Base-by-base conservation (phyloP, 441 rosid species). In the Hura crepitans region DNA sequence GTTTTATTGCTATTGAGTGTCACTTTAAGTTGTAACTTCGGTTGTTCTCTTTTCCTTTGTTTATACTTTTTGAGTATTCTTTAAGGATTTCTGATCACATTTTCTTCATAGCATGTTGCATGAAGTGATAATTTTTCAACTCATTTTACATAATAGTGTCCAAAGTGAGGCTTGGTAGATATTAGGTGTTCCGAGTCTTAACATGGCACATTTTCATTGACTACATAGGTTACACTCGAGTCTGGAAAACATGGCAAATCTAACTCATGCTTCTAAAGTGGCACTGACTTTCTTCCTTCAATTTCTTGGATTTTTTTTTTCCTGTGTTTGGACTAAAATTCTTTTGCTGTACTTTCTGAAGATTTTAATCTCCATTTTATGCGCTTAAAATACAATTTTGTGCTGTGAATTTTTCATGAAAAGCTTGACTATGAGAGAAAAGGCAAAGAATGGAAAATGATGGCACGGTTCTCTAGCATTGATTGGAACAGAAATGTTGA, bases 401-500 rank as follows among this genome's bases (percentile, higher is more conserved):
- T 74, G 27, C 15, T 74, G 39, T 63, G 66, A 64, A 60, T 78
- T 72, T 50, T 37, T 65, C n/a, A 76, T 83, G 77, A 60, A 76
- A 78, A 95, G 99, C 88, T 95, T 64, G 97, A 90, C 80, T 95
- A 85, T 64, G 87, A 85, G 77, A 80, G 81, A 82, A 72, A 67
- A 35, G 89, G 80, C 51, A 64, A 59, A 17, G 86, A 84, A 66
- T 95, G 97, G 96, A 80, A 78, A 76, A 83, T 72, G 77, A 81
- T 92, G 64, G 3, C 74, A 17, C 82, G 96, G 61, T 80, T 83
- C 70, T 82, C 87, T 58, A 56, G 46, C 49, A 67, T 59, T 77
- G 97, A 90, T 70, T 95, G 96, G 97, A 71, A 75, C 47, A 86
- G 63, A 80, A 95, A 87, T 76, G 74, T 84, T 55, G 93, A 92